Conservation (phyloP, 805 yeast species). For the Wickerhamomyces xylosicus region DNA sequence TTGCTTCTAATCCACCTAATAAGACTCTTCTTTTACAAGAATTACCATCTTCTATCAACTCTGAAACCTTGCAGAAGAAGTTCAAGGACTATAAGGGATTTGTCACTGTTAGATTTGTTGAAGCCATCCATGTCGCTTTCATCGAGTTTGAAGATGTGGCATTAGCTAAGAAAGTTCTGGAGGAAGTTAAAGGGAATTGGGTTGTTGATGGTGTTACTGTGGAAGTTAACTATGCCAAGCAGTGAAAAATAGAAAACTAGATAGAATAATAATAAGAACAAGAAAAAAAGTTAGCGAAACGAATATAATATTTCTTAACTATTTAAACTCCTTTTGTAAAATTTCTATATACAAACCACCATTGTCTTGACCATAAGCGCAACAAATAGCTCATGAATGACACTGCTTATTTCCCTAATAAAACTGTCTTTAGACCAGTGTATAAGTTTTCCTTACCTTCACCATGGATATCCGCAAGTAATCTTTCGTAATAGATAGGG, state of each 20-base stretch:
- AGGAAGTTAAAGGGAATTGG: not conserved
- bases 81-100: slow-evolving; percentile 53
- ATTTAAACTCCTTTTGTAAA: too few species aligned
- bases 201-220: not conserved
- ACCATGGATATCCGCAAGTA: slow-evolving; percentile 61
- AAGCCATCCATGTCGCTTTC: slow-evolving; percentile 63
- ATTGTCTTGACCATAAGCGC: too few species aligned
- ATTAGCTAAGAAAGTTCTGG: not conserved
- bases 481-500: slow-evolving; percentile 65
- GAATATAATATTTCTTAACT: too few species aligned
- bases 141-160: slow-evolving; percentile 57
- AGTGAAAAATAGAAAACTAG: not conserved
- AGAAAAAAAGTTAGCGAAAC: too few species aligned
- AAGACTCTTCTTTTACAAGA: slow-evolving; percentile 58
- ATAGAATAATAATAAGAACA: too few species aligned
- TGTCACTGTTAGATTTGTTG: slow-evolving; percentile 54
- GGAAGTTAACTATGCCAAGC: not conserved
- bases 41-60: slow-evolving; percentile 35
- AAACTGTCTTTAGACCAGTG: slow-evolving; percentile 62
- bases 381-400: too few species aligned
- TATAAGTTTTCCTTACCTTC: slow-evolving; percentile 56
- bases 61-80: slow-evolving; percentile 28
- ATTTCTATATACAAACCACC: too few species aligned
- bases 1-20: slow-evolving; percentile 48
- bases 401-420: slow-evolving; percentile 50